Percentiles rank a stretch among this genome's conserved stretches.
Evolutionary conservation across 805 yeast species (phyloP).

Genomic region (Saccharomycopsis fodiens): DNA sequence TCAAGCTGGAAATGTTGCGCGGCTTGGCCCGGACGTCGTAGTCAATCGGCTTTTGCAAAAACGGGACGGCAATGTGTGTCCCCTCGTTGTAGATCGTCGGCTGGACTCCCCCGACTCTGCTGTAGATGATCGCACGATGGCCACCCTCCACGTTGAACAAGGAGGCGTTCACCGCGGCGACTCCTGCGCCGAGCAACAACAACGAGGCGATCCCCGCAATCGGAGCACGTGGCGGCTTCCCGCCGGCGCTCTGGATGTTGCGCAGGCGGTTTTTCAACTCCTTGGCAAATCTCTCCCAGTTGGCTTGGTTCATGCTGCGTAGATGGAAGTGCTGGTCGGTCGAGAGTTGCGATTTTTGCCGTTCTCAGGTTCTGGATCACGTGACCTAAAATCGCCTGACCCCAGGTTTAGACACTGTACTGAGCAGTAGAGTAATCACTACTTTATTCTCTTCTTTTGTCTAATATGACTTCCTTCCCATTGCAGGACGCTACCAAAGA

Average conservation of each 20-base stretch:
- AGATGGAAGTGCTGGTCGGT: not conserved
- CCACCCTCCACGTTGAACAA: slow-evolving; percentile 95
- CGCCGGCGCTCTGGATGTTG: slow-evolving; percentile 25
- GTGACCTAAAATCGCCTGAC: not conserved
- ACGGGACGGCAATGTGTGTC: slow-evolving; percentile 88
- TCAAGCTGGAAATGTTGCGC: slow-evolving; percentile 87
- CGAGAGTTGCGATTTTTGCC: not conserved
- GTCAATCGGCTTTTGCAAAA: slow-evolving; percentile 87
- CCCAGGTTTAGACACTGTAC: not conserved
- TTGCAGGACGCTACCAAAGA: slow-evolving; percentile 64
- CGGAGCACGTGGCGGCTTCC: slow-evolving; percentile 30
- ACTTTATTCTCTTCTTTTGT: not conserved
- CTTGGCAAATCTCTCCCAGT: slow-evolving; percentile 34
- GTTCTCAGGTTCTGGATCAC: not conserved
- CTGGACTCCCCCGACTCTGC: slow-evolving; percentile 78
- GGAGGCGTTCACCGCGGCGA: slow-evolving; percentile 44
- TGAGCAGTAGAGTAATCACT: too few species aligned
- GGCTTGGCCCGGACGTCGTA: slow-evolving; percentile 97
- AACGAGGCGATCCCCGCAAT: slow-evolving; percentile 59
- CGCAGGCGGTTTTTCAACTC: slow-evolving; percentile 32
- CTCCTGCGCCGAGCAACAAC: slow-evolving; percentile 50
- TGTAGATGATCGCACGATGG: slow-evolving; percentile 92
- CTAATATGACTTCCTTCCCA: slow-evolving; percentile 19
- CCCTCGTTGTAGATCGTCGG: slow-evolving; percentile 85
- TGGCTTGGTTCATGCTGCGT: slow-evolving; percentile 20